phyloP scores from a whole-genome alignment of 352 stramenopile genomes.

The Phytophthora gonapodyides region DNA sequence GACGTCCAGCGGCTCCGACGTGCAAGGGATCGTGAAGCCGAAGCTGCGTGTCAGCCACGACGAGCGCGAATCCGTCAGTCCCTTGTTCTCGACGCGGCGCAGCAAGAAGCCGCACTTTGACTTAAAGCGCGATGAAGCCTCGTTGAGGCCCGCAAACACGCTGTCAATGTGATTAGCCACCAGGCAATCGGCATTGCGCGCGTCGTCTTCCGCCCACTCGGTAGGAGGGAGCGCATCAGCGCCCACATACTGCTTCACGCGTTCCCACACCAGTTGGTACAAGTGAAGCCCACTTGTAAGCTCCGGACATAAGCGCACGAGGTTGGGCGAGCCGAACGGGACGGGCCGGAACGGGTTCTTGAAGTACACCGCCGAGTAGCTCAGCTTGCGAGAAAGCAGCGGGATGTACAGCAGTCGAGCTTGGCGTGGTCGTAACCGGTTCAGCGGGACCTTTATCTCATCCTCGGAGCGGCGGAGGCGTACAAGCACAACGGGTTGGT shows the following conservation, averaged over 20 bases:
- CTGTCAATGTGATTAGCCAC: conserved; percentile 80
- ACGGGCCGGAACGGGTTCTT: conserved; percentile 89
- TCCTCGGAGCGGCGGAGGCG: conserved; percentile 71
- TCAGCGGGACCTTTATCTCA: conserved; percentile 73
- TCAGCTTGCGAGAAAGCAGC: conserved; percentile 84
- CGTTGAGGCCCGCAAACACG: conserved; percentile 73
- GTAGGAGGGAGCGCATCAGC: conserved; percentile 41
- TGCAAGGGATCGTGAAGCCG: conserved; percentile 82
- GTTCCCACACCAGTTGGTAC: conserved; percentile 83
- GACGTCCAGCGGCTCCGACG: conserved; percentile 70
- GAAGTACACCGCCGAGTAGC: conserved; percentile 88
- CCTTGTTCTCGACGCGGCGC: conserved; percentile 84
- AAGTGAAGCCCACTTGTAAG: conserved; percentile 78
- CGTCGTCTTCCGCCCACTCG: conserved; percentile 42
- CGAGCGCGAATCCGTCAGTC: conserved; percentile 77
- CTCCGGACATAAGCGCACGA: conserved; percentile 87
- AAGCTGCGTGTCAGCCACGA: conserved; percentile 84
- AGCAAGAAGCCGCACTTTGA: conserved; percentile 78
- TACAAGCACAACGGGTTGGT: conserved; percentile 59
- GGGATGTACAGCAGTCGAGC: conserved; percentile 79
- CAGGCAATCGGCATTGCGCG: conserved; percentile 35
- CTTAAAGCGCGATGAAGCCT: conserved; percentile 32
- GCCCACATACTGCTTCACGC: conserved; percentile 79
- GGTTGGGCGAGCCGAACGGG: conserved; percentile 85
- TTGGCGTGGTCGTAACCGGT: conserved; percentile 67